phyloP scores from a whole-genome alignment of 2,329 filamentous ascomycete species.

The Aaosphaeria arxii region DNA sequence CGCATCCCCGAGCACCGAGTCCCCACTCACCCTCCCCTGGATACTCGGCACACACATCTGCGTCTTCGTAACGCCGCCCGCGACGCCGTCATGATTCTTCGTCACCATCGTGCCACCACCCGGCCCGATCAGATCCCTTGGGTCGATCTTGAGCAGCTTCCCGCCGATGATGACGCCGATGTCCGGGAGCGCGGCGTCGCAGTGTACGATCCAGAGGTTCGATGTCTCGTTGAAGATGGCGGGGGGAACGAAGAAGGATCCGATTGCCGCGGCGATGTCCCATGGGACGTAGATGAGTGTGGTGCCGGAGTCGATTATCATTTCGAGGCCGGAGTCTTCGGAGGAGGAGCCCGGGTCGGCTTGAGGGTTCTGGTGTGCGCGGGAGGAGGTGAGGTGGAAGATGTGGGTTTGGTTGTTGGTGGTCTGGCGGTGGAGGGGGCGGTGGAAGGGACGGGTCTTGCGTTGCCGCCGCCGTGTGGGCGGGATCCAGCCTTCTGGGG shows the following conservation, averaged over 20 bases:
- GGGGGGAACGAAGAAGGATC: conserved; percentile 14
- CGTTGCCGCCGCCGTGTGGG: background rate
- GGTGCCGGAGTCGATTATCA: conserved; percentile 23
- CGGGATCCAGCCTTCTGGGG: background rate
- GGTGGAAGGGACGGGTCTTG: background rate
- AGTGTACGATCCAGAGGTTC: conserved; percentile 12
- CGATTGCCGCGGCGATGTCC: conserved; percentile 13
- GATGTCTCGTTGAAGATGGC: conserved; percentile 7
- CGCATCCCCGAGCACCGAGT: conserved; percentile 35
- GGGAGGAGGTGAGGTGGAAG: background rate
- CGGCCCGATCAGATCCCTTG: conserved; percentile 4
- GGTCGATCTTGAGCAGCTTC: conserved; percentile 3
- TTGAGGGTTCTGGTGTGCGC: background rate
- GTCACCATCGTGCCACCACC: background rate
- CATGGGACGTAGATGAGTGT: conserved; percentile 22
- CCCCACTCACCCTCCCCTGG: conserved; percentile 4
- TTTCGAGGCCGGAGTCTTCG: background rate
- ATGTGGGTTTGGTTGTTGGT: background rate
- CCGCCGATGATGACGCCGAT: conserved; percentile 6
- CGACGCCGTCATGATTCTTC: no score
- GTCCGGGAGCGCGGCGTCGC: conserved; percentile 7
- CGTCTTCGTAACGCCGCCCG: background rate
- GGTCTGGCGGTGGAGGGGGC: background rate
- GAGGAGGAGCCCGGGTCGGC: background rate
- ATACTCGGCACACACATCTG: conserved; percentile 3